A percentile compares a stretch with the other conserved stretches of the same genome.
phyloP scores from a whole-genome alignment of 306 rosid genomes.

The Delonix regia region DNA sequence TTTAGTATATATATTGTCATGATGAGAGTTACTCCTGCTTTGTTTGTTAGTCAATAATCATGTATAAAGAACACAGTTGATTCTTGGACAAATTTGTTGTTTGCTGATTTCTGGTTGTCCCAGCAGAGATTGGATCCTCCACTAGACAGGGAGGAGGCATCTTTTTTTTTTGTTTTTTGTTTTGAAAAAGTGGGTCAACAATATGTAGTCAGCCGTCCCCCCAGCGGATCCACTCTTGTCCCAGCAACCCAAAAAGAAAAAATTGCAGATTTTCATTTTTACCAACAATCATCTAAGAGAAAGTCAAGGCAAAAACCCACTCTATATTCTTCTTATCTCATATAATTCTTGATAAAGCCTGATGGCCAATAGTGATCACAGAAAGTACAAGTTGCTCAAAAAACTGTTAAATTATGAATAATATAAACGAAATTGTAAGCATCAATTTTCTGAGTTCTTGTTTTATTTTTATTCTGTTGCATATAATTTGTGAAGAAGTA shows the following conservation, averaged over 20 bases:
- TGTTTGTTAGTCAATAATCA: slow-evolving; percentile 6
- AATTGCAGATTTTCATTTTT: no score
- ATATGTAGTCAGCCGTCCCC: no score
- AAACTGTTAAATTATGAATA: background rate
- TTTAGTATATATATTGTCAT: slow-evolving; percentile 24
- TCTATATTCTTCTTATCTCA: no score
- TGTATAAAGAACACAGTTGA: background rate
- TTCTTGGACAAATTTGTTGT: slow-evolving; percentile 24
- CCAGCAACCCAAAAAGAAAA: no score
- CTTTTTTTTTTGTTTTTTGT: no score
- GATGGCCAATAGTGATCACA: no score
- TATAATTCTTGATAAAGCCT: no score
- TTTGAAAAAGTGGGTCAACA: no score
- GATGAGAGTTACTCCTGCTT: background rate
- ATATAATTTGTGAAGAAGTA: background rate
- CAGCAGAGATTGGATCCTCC: background rate
- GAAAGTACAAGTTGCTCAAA: background rate
- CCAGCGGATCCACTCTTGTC: no score
- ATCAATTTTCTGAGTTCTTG: background rate
- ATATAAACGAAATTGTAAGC: background rate
- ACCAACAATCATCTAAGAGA: no score
- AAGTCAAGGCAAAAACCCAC: no score
- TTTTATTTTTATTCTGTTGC: slow-evolving; percentile 2
- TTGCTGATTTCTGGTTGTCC: slow-evolving; percentile 14
- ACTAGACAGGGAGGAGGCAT: no score